Evolutionary conservation across 1,139 yeast species (phyloP), one percentile per base, ranked within the genome.

Genomic region (Pneumocystis oryctolagi): DNA sequence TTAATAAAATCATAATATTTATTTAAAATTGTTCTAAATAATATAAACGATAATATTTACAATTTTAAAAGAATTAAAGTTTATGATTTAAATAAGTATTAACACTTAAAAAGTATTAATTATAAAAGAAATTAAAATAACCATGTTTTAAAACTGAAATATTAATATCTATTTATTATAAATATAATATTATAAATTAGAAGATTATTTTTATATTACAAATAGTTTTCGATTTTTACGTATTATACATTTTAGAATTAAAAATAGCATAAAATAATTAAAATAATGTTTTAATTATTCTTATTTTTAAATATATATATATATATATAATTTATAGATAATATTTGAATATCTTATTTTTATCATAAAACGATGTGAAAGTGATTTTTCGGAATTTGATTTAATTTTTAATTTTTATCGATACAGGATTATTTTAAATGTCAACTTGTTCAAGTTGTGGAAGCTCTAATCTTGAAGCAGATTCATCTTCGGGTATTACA

Each of bases 401-500:
- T 14, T 14, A 37, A 37, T 37, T 37, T 37, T 37, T 37, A 37
- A 14, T 37, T 37, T 37, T 37, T 20, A 25, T 25, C 30, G 31
- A 47, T 47, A 47, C 16, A n/a, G 20, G 47, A 47, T 47, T n/a
- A 25, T 47, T 47, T 47, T 14, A 14, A 47, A 47, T 47, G 55
- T 47, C 55, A 47, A 47, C 31, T 9, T 47, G 55, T 47, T 47
- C 30, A 12, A 28, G 55, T 6, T 47, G 55, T 47, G 55, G 55
- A 25, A 20, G 55, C 14, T 47, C 55, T 47, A 47, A 47, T 47
- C 31, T 47, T 47, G 55, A 47, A 47, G 55, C 31, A 8, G 55
- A 47, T 25, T 47, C 55, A 4, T 47, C 55, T 47, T 47, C 55
- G 14, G 55, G 55, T 47, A 47, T 47, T 47, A 73, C 87, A 40